phyloP scores from a whole-genome alignment of 2,329 filamentous ascomycete genomes.

The Fusarium duplospermum region DNA sequence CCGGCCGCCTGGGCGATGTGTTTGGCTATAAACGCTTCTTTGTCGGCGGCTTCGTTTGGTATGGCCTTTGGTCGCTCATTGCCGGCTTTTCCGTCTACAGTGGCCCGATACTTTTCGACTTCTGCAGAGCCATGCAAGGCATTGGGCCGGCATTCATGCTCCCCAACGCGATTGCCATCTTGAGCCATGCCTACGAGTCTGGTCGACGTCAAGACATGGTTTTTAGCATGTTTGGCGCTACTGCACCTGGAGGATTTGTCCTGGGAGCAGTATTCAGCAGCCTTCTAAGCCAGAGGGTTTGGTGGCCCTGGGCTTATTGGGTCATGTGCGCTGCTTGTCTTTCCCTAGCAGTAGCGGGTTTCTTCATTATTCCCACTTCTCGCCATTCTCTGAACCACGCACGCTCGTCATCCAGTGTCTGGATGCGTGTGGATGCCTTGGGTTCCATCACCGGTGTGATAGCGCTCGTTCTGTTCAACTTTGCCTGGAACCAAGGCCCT shows the following conservation, averaged over 20 bases:
- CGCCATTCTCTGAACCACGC: neutral
- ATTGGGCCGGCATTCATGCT: slow-evolving; percentile 66
- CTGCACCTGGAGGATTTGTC: slow-evolving; percentile 47
- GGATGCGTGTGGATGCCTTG: slow-evolving; percentile 46
- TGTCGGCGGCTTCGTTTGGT: slow-evolving; percentile 62
- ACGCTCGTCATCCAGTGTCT: slow-evolving; percentile 12
- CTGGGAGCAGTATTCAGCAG: slow-evolving; percentile 45
- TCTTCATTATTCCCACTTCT: slow-evolving; percentile 44
- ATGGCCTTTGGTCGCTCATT: slow-evolving; percentile 59
- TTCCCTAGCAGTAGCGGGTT: slow-evolving; percentile 40
- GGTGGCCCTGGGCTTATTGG: slow-evolving; percentile 60
- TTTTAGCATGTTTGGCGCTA: slow-evolving; percentile 51
- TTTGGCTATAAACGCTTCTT: slow-evolving; percentile 65
- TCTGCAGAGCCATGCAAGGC: slow-evolving; percentile 62
- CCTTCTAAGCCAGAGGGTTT: slow-evolving; percentile 46
- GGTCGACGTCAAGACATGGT: slow-evolving; percentile 51
- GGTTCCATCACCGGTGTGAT: slow-evolving; percentile 57
- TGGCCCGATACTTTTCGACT: slow-evolving; percentile 56
- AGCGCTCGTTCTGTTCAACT: slow-evolving; percentile 68
- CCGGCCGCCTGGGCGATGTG: slow-evolving; percentile 63
- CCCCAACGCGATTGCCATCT: slow-evolving; percentile 67
- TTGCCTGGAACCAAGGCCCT: slow-evolving; percentile 72
- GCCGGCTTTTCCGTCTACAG: slow-evolving; percentile 53
- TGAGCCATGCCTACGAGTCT: slow-evolving; percentile 62
- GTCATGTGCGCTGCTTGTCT: slow-evolving; percentile 45